A percentile compares a stretch with the other conserved stretches of the same genome.
These are phyloP conservation scores for Tetracladium setigerum DNA, from an alignment of 495 filamentous ascomycete species.

Conservation along the genomic window DNA sequence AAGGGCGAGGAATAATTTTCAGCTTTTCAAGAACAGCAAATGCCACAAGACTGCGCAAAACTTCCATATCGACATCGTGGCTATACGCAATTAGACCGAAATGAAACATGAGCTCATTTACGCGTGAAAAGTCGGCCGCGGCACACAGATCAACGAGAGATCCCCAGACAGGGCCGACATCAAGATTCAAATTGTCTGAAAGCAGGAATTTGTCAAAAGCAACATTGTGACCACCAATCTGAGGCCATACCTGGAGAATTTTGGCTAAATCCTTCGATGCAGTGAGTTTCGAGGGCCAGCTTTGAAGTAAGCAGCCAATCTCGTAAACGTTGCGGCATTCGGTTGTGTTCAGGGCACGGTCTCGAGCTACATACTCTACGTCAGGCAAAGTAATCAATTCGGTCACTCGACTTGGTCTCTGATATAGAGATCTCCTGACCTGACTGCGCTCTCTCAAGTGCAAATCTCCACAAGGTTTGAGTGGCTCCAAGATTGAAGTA, in stretches of 20 bases:
- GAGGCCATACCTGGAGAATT: constrained; percentile 27
- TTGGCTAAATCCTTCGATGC: constrained; percentile 22
- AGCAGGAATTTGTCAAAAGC: constrained; percentile 24
- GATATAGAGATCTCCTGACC: not conserved
- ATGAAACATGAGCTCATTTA: constrained; percentile 34
- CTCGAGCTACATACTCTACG: constrained; percentile 2
- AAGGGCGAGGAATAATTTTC: constrained; percentile 25
- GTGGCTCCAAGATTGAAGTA: not conserved
- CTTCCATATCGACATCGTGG: constrained; percentile 25
- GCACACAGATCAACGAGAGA: constrained; percentile 28
- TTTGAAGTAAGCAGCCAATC: constrained; percentile 21
- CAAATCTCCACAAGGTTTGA: not conserved
- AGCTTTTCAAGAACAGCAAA: constrained; percentile 29
- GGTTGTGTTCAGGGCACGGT: not conserved
- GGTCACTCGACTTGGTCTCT: not conserved
- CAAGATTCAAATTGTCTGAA: constrained; percentile 22
- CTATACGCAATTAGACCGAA: constrained; percentile 33
- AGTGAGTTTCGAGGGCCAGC: constrained; percentile 19
- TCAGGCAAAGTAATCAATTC: not conserved
- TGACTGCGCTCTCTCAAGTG: constrained; percentile 7
- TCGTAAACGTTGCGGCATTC: constrained; percentile 16
- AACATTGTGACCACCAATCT: constrained; percentile 32
- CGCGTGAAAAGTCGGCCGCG: constrained; percentile 13
- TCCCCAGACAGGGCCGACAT: constrained; percentile 38
- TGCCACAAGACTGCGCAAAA: constrained; percentile 29